phyloP scores from a whole-genome alignment of 129 eudicot genomes.

The Glebionis coronaria region DNA sequence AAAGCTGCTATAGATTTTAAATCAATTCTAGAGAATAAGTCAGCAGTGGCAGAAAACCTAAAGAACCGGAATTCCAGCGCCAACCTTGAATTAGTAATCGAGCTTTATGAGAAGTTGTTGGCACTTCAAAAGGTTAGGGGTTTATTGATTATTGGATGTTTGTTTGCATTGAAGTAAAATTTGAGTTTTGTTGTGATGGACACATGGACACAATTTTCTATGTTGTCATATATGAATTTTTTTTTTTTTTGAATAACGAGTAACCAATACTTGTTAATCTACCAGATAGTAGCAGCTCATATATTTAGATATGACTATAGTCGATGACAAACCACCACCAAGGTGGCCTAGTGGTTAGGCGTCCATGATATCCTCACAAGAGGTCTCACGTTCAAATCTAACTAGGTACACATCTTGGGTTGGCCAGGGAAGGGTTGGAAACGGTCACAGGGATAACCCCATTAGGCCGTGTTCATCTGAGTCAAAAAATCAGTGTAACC shows the following conservation, averaged over 20 bases:
- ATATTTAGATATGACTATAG: conserved; percentile 1
- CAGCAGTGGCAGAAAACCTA: conserved; percentile 61
- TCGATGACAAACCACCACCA: not conserved
- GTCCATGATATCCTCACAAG: too few species aligned
- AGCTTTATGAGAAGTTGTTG: conserved; percentile 61
- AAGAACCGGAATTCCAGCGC: conserved; percentile 73
- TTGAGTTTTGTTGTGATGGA: not conserved
- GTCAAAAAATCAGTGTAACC: too few species aligned
- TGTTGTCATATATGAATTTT: too few species aligned
- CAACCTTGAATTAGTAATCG: conserved; percentile 67
- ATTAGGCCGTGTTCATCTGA: too few species aligned
- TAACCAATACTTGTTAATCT: too few species aligned
- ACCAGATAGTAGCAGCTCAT: not conserved
- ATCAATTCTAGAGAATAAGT: conserved; percentile 81
- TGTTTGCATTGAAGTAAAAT: conserved; percentile 7
- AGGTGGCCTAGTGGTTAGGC: too few species aligned
- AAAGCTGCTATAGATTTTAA: conserved; percentile 92
- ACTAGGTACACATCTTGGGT: too few species aligned
- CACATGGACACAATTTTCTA: too few species aligned
- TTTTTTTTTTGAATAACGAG: too few species aligned
- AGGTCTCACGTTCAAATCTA: too few species aligned
- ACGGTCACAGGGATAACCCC: too few species aligned
- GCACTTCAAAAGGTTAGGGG: conserved; percentile 81
- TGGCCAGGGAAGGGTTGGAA: too few species aligned
- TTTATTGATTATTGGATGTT: conserved; percentile 18